Base-by-base conservation (phyloP, 1,284 basidiomycete genomes). In the Trichosporon sp. region DNA sequence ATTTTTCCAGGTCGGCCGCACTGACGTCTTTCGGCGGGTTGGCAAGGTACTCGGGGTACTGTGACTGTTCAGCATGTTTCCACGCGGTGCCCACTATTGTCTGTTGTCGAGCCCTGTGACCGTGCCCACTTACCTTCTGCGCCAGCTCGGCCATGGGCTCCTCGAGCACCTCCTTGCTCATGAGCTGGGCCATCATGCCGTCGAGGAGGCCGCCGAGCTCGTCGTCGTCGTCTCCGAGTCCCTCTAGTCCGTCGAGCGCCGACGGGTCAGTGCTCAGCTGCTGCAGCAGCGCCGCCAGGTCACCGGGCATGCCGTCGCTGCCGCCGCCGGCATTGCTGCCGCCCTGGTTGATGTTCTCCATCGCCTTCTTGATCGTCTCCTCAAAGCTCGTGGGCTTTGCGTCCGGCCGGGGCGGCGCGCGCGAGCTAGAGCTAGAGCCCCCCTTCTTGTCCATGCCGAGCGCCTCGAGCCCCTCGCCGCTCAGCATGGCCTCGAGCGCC, bases 141-240 rank as follows among this genome's bases (percentile, higher is more conserved):
- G 87, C 84, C 32, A 99, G 82, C 75, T 98, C 95, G 71, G 90
- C 90, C 72, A 98, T 80, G 0, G 95, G 95, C 69, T 96, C 94
- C 73, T 97, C 92, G 19, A 96, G 81, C 10, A 98, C 86, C 2
- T 98, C 93, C 76, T 93, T 94, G 78, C 87, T 89, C 91, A 99
- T 93, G 56, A 99, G 84, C 75, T 94, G 89, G 16, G 86, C 85
- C 94, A 95, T 93, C 89, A 98, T 92, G 40, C 83, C 86, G 77
- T 98, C 92, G 23, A 99, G 83, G 70, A 96, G 83, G 9, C 85
- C 87, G 57, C 88, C 86, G 7, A 95, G 79, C 60, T 89, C 87
- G 34, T 85, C 85, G 21, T 88, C 88, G n/a, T 84, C 83, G 21
- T 75, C 73, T 0, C 70, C 77, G 6, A 71, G 75, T 4, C 63